Evolutionary conservation across 2,329 filamentous ascomycete genomes (phyloP).

Genomic region (Alternaria triticimaculans): DNA sequence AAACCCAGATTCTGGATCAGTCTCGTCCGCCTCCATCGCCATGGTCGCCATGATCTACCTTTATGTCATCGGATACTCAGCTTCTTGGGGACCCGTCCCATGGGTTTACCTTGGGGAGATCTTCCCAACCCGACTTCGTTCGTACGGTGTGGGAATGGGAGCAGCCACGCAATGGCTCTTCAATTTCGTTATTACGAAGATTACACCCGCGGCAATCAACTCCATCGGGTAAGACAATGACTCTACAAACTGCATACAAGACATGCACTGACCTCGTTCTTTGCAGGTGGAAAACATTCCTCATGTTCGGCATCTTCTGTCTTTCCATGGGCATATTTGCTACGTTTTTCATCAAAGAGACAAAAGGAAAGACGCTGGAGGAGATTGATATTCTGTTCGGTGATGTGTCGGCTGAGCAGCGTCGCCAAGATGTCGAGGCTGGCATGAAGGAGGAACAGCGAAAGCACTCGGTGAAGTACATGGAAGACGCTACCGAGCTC

Average conservation of each 20-base stretch:
- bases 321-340: constrained; percentile 53
- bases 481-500: constrained; percentile 4
- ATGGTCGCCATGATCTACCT: constrained; percentile 77
- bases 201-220: constrained; percentile 66
- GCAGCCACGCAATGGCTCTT: constrained; percentile 75
- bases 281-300: constrained; percentile 54
- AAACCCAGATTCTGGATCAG: constrained; percentile 26
- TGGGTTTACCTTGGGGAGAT: constrained; percentile 80
- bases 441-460: constrained; percentile 7
- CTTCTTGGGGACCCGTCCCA: constrained; percentile 73
- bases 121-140: constrained; percentile 72
- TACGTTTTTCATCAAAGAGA: constrained; percentile 54
- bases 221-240: background rate
- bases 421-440: constrained; percentile 5
- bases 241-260: constrained; percentile 47
- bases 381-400: constrained; percentile 57
- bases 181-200: constrained; percentile 69
- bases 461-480: constrained; percentile 5
- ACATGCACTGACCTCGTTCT: constrained; percentile 23
- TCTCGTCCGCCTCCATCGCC: constrained; percentile 61
- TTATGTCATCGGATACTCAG: constrained; percentile 76
- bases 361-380: constrained; percentile 55
- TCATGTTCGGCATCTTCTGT: constrained; percentile 59
- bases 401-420: constrained; percentile 9
- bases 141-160: constrained; percentile 72